Percentiles rank a stretch among this genome's conserved stretches.
Conservation (phyloP, 352 stramenopile genomes). For the Pythium brachiatum region DNA sequence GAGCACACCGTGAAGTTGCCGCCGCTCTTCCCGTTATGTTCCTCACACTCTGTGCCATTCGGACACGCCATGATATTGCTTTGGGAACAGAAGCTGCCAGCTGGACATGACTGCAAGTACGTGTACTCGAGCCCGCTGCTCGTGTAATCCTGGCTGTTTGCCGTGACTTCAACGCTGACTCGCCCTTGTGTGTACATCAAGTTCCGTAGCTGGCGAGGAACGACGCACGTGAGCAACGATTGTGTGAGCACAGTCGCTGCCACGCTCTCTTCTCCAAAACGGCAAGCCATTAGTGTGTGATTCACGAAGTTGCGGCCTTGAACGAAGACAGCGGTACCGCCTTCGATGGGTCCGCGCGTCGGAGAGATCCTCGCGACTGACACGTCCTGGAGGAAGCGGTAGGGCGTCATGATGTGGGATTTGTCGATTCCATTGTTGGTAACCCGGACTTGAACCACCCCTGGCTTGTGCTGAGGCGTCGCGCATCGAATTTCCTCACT, state of each 20-base stretch:
- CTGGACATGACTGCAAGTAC: conserved; percentile 67
- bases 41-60: conserved; percentile 84
- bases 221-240: conserved; percentile 75
- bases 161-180: conserved; percentile 81
- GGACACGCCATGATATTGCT: conserved; percentile 66
- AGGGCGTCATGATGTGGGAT: conserved; percentile 40
- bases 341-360: conserved; percentile 62
- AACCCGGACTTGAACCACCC: conserved; percentile 67
- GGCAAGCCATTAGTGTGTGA: conserved; percentile 80
- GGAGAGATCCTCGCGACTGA: conserved; percentile 78
- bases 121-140: conserved; percentile 61
- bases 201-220: conserved; percentile 61
- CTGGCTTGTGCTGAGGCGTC: conserved; percentile 55
- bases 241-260: conserved; percentile 78
- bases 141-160: conserved; percentile 86
- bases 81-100: conserved; percentile 56
- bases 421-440: conserved; percentile 80
- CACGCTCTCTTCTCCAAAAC: conserved; percentile 72
- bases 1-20: conserved; percentile 94
- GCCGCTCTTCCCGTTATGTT: conserved; percentile 19
- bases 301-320: conserved; percentile 94
- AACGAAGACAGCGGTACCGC: conserved; percentile 88
- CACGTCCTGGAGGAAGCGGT: conserved; percentile 86
- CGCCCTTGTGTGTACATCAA: conserved; percentile 35
- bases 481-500: conserved; percentile 49